A percentile compares a stretch with the other conserved stretches of the same genome.
These are phyloP conservation scores for Monilinia fructicola DNA, from an alignment of 2,329 filamentous ascomycete species.

Conservation along the genomic window DNA sequence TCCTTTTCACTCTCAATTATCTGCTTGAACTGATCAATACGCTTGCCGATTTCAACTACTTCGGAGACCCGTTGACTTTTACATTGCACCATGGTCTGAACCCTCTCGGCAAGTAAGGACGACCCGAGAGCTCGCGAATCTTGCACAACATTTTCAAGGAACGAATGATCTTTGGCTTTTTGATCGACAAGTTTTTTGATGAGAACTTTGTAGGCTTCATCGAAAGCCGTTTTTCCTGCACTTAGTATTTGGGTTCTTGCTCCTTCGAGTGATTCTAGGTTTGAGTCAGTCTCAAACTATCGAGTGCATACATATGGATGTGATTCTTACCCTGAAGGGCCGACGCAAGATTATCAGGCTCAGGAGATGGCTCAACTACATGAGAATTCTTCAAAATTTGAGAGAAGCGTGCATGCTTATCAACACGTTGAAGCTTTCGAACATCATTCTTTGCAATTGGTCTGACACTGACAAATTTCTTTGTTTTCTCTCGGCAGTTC, in stretches of 20 bases:
- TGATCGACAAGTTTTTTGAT: slow-evolving; percentile 20
- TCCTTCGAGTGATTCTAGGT: slow-evolving; percentile 31
- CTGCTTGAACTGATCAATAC: slow-evolving; percentile 29
- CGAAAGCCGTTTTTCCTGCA: slow-evolving; percentile 26
- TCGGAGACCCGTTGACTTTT: slow-evolving; percentile 28
- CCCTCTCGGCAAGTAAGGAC: slow-evolving; percentile 31
- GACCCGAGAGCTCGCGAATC: slow-evolving; percentile 22
- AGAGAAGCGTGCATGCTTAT: neutral
- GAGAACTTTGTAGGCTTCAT: slow-evolving; percentile 27
- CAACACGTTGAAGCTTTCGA: neutral
- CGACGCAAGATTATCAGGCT: neutral
- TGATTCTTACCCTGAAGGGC: neutral
- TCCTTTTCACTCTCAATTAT: slow-evolving; percentile 31
- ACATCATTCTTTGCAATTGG: slow-evolving; percentile 9
- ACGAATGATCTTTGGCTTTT: slow-evolving; percentile 24
- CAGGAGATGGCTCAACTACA: neutral
- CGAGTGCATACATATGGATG: too few relatives aligned
- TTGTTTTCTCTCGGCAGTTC: neutral
- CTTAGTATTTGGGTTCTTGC: slow-evolving; percentile 27
- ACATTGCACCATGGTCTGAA: slow-evolving; percentile 28
- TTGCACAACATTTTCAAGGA: slow-evolving; percentile 26
- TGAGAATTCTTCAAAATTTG: neutral
- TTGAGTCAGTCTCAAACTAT: neutral
- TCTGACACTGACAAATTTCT: slow-evolving; percentile 5
- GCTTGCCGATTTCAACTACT: slow-evolving; percentile 33